A percentile compares a stretch with the other conserved stretches of the same genome.
Evolutionary conservation across 345 rosid species (phyloP).

Genomic region (Diplotaxis tenuifolia): DNA sequence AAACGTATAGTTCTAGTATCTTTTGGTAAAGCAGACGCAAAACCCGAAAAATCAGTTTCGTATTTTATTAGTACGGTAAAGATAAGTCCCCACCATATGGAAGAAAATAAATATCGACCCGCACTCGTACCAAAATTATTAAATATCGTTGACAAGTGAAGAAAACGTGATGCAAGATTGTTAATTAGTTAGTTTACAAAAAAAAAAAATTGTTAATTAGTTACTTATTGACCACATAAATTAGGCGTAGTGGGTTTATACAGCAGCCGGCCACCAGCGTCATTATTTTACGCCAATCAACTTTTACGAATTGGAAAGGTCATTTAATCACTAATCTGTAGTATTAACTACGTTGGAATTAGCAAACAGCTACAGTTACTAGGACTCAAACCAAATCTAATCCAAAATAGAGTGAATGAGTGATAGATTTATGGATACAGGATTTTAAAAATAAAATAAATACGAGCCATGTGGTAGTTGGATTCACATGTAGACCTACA

Average conservation of each 20-base stretch:
- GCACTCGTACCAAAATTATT: background rate
- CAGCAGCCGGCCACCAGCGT: background rate
- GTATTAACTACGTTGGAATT: background rate
- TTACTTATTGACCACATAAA: background rate
- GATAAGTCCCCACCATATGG: background rate
- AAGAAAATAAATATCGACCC: background rate
- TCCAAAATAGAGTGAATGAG: too few relatives aligned
- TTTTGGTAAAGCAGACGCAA: background rate
- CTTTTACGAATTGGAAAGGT: conserved; percentile 9
- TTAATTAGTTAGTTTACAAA: too few relatives aligned
- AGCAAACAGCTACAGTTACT: background rate
- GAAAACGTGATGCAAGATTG: background rate
- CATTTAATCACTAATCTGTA: background rate
- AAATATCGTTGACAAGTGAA: background rate
- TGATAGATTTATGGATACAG: background rate
- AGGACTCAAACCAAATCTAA: background rate
- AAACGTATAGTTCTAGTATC: background rate
- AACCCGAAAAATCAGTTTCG: background rate
- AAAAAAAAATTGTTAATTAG: too few relatives aligned
- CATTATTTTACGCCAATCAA: background rate
- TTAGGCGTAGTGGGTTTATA: background rate
- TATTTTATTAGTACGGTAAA: background rate
- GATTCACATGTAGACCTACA: conserved; percentile 8
- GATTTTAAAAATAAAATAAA: background rate
- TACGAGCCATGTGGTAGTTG: conserved; percentile 28